Conservation (phyloP, 805 yeast genomes). For the Metschnikowia lachancei region DNA sequence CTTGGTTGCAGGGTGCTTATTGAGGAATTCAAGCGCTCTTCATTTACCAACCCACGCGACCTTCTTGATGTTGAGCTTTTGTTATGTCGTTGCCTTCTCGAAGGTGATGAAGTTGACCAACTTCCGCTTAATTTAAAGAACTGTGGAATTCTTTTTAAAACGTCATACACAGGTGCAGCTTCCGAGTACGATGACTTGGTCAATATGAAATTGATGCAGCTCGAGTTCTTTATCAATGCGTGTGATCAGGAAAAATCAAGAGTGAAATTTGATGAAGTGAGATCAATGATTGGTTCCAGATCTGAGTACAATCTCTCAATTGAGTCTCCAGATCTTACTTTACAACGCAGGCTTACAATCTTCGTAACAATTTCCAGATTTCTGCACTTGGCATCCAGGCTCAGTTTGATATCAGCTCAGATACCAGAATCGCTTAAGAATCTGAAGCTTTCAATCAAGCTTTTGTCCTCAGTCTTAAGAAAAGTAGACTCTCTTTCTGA, state of each 20-base stretch:
- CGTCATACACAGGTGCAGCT: background rate
- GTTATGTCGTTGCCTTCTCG: slow-evolving; percentile 8
- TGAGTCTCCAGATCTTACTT: slow-evolving; percentile 8
- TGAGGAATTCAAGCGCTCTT: background rate
- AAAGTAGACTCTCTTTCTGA: slow-evolving; percentile 27
- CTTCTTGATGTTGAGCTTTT: slow-evolving; percentile 6
- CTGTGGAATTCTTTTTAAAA: slow-evolving; percentile 13
- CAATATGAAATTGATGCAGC: slow-evolving; percentile 26
- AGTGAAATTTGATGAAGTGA: slow-evolving; percentile 25
- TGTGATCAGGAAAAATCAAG: slow-evolving; percentile 22
- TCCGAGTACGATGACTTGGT: background rate
- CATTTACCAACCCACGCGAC: background rate
- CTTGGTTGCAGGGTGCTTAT: slow-evolving; percentile 1
- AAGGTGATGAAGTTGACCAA: slow-evolving; percentile 2
- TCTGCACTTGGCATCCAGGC: slow-evolving; percentile 30
- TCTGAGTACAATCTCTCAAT: slow-evolving; percentile 29
- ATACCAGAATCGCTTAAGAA: slow-evolving; percentile 35
- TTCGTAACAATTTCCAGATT: slow-evolving; percentile 34
- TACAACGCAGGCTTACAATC: slow-evolving; percentile 25
- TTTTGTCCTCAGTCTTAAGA: slow-evolving; percentile 52
- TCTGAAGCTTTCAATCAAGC: slow-evolving; percentile 48
- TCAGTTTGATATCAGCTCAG: slow-evolving; percentile 21
- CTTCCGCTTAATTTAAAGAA: slow-evolving; percentile 20
- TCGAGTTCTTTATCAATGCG: slow-evolving; percentile 25
- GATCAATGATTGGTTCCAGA: slow-evolving; percentile 24